Conservation (phyloP, 805 yeast genomes). For the Wickerhamiella siamensis region DNA sequence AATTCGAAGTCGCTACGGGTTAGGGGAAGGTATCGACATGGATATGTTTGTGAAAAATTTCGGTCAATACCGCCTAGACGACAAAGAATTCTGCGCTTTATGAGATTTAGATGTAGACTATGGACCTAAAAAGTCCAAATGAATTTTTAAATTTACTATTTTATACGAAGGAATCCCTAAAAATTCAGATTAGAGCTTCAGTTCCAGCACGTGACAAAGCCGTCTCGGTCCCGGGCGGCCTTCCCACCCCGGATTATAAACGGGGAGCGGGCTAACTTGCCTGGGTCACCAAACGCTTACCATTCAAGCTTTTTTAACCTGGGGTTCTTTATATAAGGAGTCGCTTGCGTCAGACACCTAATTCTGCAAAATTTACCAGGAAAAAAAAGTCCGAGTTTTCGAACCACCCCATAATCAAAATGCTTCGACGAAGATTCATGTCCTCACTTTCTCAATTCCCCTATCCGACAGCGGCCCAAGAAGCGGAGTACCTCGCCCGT, state of each 20-base stretch:
- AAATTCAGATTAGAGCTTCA: not conserved
- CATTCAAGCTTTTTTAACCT: no score
- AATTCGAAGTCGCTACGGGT: conserved; percentile 4
- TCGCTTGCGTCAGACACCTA: no score
- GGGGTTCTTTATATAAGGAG: no score
- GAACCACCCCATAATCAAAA: no score
- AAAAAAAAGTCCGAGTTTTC: no score
- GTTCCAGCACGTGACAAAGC: conserved; percentile 2
- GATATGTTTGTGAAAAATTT: not conserved
- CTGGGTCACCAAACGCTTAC: no score
- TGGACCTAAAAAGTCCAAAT: no score
- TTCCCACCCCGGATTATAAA: not conserved
- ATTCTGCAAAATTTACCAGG: no score
- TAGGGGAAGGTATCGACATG: not conserved
- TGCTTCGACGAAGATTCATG: conserved; percentile 1
- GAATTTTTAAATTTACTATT: no score
- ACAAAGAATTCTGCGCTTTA: not conserved
- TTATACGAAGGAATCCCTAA: not conserved
- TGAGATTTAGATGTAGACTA: no score
- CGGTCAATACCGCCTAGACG: not conserved
- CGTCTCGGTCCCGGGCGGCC: conserved; percentile 1
- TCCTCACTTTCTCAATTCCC: conserved; percentile 20
- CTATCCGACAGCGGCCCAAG: conserved; percentile 25
- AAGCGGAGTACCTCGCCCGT: conserved; percentile 20
- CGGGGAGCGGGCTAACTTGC: no score